Base-by-base conservation (phyloP, 2,329 filamentous ascomycete species). In the Colletotrichum destructivum region DNA sequence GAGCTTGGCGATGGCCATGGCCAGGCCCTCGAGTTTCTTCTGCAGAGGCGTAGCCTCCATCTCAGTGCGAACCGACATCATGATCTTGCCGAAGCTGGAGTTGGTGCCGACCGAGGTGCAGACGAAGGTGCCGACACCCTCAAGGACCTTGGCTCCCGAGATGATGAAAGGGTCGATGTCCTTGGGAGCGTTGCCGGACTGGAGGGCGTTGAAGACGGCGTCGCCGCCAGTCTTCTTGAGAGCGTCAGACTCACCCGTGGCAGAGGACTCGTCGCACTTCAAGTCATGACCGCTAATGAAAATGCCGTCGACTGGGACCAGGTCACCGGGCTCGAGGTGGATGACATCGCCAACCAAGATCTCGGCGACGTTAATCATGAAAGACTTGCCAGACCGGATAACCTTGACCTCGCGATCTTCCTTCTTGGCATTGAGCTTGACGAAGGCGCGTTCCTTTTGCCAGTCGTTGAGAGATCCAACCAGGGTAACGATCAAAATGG, bases 211-310 rank as follows among this genome's bases (percentile, higher is more conserved):
- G 81, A 88, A 89, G 60, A 91, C 90, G 59, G 89, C 86, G 13
- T 89, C 84, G 15, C 87, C 91, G 6, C 84, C 79, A 0, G 87
- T 89, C 82, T 94, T 94, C 80, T 90, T 91, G 79, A 93, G 88
- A 62, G 91, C 87, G 75, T 94, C 92, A 0, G 91, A 93, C 81
- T 94, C 92, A 74, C 92, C 92, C 35, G 92, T 94, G 1, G 91
- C 90, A 13, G 91, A 93, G 3, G 91, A 93, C 77, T 94, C 92
- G 75, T 94, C 92, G 76, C 91, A 94, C 79, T 91, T 85, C 70
- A 87, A 76, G 4, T 81, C 79, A 73, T 84, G 83, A 7, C 85
- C 84, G 21, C 87, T 84, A 72, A 94, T 90, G 71, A 94, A 88
- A 64, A 93, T 86, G 7, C 92, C 92, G 77, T 94, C 92, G 1